Percentiles rank a stretch among this genome's conserved stretches.
These are phyloP conservation scores for Pinus albicaulis DNA, from an alignment of 75 land plant species.

Conservation along the genomic window DNA sequence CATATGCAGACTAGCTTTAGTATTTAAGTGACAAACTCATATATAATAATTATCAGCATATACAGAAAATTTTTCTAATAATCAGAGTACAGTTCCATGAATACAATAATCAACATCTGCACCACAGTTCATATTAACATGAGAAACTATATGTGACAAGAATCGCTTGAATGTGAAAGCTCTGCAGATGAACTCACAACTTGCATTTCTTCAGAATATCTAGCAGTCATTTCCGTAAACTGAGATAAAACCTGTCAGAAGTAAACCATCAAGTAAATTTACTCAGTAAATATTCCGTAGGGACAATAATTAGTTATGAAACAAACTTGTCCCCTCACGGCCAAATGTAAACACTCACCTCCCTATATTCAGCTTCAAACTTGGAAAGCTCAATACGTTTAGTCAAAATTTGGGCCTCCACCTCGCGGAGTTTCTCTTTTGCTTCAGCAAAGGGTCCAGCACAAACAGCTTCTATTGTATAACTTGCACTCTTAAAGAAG, in stretches of 20 bases:
- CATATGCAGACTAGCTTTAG: no score
- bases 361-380: conserved; percentile 94
- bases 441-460: conserved; percentile 68
- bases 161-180: no score
- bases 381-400: conserved; percentile 85
- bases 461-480: conserved; percentile 86
- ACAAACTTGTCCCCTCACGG: not conserved
- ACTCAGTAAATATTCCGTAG: not conserved
- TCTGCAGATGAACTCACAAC: conserved; percentile 29
- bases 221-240: conserved; percentile 90
- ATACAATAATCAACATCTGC: not conserved
- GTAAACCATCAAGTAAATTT: not conserved
- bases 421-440: conserved; percentile 58
- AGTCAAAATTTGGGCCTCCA: conserved; percentile 77
- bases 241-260: conserved; percentile 60
- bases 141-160: not conserved
- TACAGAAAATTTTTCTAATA: no score
- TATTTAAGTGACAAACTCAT: no score
- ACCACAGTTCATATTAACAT: not conserved
- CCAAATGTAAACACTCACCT: conserved; percentile 44
- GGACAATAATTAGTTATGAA: not conserved
- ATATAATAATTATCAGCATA: no score
- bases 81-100: not conserved
- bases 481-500: conserved; percentile 92
- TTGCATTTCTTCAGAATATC: conserved; percentile 86